Conservation (phyloP, 345 rosid species). For the Aegle marmelos region DNA sequence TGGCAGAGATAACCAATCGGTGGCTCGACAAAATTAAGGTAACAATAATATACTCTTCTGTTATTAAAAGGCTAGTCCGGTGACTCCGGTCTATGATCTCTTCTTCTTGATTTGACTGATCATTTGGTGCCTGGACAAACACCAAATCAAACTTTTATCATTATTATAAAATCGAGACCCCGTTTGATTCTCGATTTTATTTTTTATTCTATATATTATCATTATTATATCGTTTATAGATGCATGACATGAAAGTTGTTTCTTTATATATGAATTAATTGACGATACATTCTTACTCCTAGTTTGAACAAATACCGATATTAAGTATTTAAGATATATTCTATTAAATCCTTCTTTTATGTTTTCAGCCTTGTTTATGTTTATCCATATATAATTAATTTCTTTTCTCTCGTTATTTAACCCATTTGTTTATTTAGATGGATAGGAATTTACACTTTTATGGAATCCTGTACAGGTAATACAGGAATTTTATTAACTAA, state of each 20-base stretch:
- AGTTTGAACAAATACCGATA: neutral
- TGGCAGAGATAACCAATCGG: conserved; percentile 47
- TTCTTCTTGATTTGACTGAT: neutral
- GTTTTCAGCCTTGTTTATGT: neutral
- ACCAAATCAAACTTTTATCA: neutral
- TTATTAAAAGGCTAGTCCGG: neutral
- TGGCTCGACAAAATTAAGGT: conserved; percentile 60
- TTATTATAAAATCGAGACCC: too few relatives aligned
- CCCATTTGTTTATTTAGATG: neutral
- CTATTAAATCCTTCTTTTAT: too few relatives aligned
- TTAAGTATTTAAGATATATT: neutral
- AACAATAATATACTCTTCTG: conserved; percentile 7
- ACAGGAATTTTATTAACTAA: neutral
- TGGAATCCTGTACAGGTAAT: neutral
- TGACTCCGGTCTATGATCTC: too few relatives aligned
- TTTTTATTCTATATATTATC: too few relatives aligned
- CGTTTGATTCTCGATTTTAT: too few relatives aligned
- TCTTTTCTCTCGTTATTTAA: neutral
- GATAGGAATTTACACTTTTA: too few relatives aligned
- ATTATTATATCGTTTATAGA: too few relatives aligned
- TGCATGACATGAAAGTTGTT: too few relatives aligned
- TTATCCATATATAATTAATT: neutral
- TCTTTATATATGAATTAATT: too few relatives aligned
- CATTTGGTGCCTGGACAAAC: neutral
- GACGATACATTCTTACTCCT: too few relatives aligned